Evolutionary conservation across 371 early-diverging fungal genomes (phyloP).

Genomic region (Nematocida major): DNA sequence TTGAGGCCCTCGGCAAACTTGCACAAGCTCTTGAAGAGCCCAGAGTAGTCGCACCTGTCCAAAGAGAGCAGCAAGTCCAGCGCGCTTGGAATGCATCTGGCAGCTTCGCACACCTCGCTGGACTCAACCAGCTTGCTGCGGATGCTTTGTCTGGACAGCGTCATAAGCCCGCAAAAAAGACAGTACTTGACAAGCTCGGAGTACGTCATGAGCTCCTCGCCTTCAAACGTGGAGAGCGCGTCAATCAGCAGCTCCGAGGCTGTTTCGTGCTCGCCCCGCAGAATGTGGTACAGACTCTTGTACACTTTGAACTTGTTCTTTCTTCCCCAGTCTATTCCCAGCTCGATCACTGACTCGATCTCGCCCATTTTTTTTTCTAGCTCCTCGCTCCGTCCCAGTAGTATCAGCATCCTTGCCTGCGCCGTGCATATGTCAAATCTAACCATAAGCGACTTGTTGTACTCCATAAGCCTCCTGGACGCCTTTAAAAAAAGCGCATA

Average conservation of each 20-base stretch:
- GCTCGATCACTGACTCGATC: conserved; percentile 66
- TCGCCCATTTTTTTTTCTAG: neutral
- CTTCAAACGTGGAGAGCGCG: conserved; percentile 87
- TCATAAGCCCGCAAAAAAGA: conserved; percentile 76
- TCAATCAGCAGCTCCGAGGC: conserved; percentile 80
- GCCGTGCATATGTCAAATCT: conserved; percentile 33
- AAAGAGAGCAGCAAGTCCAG: conserved; percentile 72
- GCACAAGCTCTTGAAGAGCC: conserved; percentile 76
- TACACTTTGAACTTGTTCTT: conserved; percentile 95
- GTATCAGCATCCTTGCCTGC: conserved; percentile 27
- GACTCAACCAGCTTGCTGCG: conserved; percentile 74
- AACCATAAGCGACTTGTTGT: conserved; percentile 7
- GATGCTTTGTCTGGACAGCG: conserved; percentile 79
- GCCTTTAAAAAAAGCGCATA: neutral
- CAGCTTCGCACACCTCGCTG: conserved; percentile 87
- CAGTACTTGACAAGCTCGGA: conserved; percentile 87
- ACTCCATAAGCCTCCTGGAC: conserved; percentile 8
- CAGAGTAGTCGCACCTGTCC: conserved; percentile 82
- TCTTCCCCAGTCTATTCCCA: conserved; percentile 98
- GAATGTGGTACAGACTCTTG: conserved; percentile 81
- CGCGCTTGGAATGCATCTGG: conserved; percentile 73
- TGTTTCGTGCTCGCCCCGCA: conserved; percentile 83
- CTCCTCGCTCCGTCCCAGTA: conserved; percentile 1
- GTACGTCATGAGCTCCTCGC: conserved; percentile 88
- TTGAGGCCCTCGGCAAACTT: conserved; percentile 51